Conservation (phyloP, 2,329 filamentous ascomycete species). For the Fusarium sp. region DNA sequence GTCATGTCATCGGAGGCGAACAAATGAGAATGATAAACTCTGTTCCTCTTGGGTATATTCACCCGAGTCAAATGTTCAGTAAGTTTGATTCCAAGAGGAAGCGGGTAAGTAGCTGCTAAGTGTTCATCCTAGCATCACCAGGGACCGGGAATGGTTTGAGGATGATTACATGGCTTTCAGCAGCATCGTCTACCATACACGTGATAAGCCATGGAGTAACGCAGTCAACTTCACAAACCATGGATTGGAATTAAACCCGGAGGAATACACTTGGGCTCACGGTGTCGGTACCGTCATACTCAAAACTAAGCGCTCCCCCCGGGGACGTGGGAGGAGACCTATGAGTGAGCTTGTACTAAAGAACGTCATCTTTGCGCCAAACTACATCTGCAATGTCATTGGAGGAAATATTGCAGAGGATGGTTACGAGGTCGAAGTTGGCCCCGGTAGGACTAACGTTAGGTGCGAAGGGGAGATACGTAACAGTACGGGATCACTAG, state of each 20-base stretch:
- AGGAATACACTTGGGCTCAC: neutral
- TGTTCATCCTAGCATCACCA: neutral
- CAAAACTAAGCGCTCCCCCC: neutral
- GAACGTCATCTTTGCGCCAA: neutral
- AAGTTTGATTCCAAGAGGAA: rapidly evolving
- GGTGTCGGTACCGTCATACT: neutral
- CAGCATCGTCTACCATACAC: neutral
- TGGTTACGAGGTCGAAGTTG: neutral
- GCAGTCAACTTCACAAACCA: rapidly evolving
- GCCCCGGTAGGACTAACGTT: too few species aligned
- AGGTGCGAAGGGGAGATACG: neutral
- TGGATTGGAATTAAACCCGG: neutral
- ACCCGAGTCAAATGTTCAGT: rapidly evolving
- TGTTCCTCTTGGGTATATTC: neutral
- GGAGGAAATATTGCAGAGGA: neutral
- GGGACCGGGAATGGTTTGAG: neutral
- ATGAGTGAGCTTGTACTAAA: neutral
- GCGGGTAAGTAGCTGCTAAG: neutral
- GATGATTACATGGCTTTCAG: neutral
- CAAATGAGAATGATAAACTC: rapidly evolving
- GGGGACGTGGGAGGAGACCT: too few species aligned
- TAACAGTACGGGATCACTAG: neutral
- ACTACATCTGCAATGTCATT: neutral
- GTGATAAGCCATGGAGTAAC: rapidly evolving
- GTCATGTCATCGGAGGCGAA: neutral